Evolutionary conservation across 202 grass and related monocot species (phyloP).

Genomic region (Saccharum hybrid): DNA sequence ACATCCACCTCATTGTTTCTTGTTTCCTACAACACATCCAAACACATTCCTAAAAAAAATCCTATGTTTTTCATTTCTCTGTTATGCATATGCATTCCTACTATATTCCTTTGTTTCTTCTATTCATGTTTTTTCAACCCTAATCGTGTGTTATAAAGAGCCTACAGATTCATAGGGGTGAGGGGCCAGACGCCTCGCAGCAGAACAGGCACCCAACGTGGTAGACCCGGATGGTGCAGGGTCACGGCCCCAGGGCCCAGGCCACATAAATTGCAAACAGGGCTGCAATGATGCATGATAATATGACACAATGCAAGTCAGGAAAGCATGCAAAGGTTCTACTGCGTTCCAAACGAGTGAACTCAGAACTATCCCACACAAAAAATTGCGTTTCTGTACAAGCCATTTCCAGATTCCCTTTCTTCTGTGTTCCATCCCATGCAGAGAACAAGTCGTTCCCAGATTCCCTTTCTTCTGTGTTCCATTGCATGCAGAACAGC

Average conservation of each 20-base stretch:
- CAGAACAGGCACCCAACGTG: background rate
- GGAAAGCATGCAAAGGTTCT: background rate
- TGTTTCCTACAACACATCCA: too few relatives aligned
- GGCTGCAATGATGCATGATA: background rate
- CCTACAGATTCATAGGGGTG: background rate
- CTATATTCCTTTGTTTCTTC: too few relatives aligned
- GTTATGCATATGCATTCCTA: too few relatives aligned
- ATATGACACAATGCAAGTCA: background rate
- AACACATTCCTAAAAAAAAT: too few relatives aligned
- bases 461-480: background rate
- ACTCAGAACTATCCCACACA: background rate
- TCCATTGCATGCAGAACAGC: background rate
- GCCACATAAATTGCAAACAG: background rate
- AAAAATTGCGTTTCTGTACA: constrained; percentile 21
- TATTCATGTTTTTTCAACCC: too few relatives aligned
- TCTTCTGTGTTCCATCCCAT: background rate
- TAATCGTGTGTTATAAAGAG: background rate
- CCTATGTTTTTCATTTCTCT: too few relatives aligned
- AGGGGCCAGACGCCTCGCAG: background rate
- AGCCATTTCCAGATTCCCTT: background rate
- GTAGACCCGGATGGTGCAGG: background rate
- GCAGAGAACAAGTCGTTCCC: background rate
- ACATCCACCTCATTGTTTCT: too few relatives aligned
- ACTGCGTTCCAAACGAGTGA: background rate
- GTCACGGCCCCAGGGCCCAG: background rate